Evolutionary conservation across 139 green algal genomes (phyloP).

Genomic region (Chlorella vulgaris): DNA sequence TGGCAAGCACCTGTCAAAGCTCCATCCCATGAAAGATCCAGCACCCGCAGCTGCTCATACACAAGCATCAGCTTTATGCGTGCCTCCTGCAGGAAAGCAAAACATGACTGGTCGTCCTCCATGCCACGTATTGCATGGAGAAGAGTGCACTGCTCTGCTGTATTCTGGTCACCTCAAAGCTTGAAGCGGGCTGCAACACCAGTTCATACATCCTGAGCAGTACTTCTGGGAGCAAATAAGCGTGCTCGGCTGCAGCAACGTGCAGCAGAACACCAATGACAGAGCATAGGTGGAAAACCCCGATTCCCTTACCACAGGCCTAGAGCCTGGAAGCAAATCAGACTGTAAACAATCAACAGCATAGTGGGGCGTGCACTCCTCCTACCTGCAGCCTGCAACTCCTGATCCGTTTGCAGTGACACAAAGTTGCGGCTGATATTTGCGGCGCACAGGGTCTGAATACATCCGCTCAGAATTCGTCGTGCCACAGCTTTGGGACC

Average conservation of each 20-base stretch:
- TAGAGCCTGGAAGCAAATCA: no score
- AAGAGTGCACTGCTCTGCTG: no score
- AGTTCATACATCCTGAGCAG: constrained; percentile 14
- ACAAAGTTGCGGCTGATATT: constrained; percentile 4
- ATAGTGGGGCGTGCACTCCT: no score
- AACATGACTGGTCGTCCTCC: not conserved
- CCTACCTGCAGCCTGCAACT: constrained; percentile 24
- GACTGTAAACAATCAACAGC: no score
- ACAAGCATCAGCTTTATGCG: constrained; percentile 49
- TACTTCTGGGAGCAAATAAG: constrained; percentile 9
- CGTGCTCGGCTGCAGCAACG: no score
- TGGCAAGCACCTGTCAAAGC: constrained; percentile 51
- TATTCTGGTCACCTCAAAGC: not conserved
- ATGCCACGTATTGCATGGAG: not conserved
- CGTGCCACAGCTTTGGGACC: constrained; percentile 54
- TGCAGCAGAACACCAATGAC: not conserved
- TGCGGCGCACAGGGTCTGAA: constrained; percentile 24
- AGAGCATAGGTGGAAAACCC: no score
- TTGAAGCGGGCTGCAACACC: not conserved
- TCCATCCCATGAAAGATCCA: constrained; percentile 52
- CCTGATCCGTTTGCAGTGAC: not conserved
- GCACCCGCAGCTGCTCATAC: constrained; percentile 45
- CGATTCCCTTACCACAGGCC: no score
- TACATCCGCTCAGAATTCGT: constrained; percentile 45
- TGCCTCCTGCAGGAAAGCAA: constrained; percentile 36